phyloP scores from a whole-genome alignment of 2,329 filamentous ascomycete genomes.

The Pezicula rhizophila region DNA sequence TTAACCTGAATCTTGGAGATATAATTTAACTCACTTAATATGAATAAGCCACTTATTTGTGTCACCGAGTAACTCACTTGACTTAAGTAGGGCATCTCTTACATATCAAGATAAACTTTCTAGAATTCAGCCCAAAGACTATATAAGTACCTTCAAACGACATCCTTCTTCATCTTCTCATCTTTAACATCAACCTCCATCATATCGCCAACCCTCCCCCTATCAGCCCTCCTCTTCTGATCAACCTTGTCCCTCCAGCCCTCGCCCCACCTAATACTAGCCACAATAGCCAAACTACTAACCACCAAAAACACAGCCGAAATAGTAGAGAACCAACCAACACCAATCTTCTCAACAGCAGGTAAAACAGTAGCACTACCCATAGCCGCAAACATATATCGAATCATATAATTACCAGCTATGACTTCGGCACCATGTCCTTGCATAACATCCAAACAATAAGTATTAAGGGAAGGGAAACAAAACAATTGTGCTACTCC shows the following conservation, averaged over 20 bases:
- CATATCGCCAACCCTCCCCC: background rate
- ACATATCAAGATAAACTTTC: too few relatives aligned
- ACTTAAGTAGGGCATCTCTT: too few relatives aligned
- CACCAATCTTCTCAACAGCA: slow-evolving; percentile 65
- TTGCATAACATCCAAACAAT: slow-evolving; percentile 79
- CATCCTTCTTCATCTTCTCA: background rate
- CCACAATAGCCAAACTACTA: background rate
- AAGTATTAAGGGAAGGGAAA: slow-evolving; percentile 71
- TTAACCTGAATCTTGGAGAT: too few relatives aligned
- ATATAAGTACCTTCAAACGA: background rate
- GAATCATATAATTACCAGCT: slow-evolving; percentile 72
- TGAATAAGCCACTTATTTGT: too few relatives aligned
- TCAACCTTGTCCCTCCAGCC: slow-evolving; percentile 38
- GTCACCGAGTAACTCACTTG: too few relatives aligned
- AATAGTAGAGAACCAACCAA: slow-evolving; percentile 77
- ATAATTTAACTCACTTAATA: too few relatives aligned
- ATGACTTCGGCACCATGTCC: slow-evolving; percentile 65
- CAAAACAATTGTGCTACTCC: slow-evolving; percentile 70
- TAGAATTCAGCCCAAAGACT: too few relatives aligned
- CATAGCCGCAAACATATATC: slow-evolving; percentile 68
- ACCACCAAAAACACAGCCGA: slow-evolving; percentile 43
- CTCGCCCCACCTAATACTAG: slow-evolving; percentile 7
- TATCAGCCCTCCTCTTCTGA: slow-evolving; percentile 33
- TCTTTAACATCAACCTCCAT: background rate
- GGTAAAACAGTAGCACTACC: slow-evolving; percentile 69